Percentiles rank a stretch among this genome's conserved stretches.
Conservation (phyloP, 108 stramenopile species). For the Schizochytrium sp. region DNA sequence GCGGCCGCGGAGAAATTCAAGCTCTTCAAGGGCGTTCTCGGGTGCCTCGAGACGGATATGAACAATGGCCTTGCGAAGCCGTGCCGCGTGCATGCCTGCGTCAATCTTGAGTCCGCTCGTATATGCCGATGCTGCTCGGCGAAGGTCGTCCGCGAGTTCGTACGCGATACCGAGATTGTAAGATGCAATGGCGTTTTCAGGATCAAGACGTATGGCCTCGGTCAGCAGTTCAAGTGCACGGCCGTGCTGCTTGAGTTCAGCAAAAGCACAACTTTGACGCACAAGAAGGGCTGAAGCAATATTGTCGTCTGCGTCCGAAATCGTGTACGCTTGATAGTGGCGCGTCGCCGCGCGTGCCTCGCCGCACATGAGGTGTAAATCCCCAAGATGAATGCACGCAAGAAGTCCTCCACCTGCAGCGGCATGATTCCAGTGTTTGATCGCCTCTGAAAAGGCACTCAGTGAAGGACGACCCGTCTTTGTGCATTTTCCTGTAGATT, state of each 20-base stretch:
- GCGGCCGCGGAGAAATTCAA: background rate
- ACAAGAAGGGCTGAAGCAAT: background rate
- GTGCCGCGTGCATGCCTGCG: background rate
- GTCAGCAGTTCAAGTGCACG: background rate
- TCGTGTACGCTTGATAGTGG: background rate
- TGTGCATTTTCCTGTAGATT: background rate
- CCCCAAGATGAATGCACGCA: background rate
- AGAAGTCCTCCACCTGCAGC: background rate
- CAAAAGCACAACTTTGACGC: background rate
- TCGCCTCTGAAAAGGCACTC: background rate
- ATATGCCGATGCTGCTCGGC: background rate
- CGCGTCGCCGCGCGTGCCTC: background rate
- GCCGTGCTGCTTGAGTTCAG: background rate
- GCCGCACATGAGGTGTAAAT: background rate
- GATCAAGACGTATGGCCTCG: background rate
- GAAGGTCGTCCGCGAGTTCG: background rate
- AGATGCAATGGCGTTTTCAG: background rate
- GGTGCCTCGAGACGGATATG: background rate
- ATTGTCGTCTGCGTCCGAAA: too few species aligned
- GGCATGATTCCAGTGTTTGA: background rate
- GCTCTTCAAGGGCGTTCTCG: background rate
- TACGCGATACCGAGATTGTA: background rate
- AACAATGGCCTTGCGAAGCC: background rate
- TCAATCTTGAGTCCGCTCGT: background rate
- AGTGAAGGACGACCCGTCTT: background rate